Base-by-base conservation (phyloP, 1,284 basidiomycete genomes). In the Anthracocystis panici-leucophaei region DNA sequence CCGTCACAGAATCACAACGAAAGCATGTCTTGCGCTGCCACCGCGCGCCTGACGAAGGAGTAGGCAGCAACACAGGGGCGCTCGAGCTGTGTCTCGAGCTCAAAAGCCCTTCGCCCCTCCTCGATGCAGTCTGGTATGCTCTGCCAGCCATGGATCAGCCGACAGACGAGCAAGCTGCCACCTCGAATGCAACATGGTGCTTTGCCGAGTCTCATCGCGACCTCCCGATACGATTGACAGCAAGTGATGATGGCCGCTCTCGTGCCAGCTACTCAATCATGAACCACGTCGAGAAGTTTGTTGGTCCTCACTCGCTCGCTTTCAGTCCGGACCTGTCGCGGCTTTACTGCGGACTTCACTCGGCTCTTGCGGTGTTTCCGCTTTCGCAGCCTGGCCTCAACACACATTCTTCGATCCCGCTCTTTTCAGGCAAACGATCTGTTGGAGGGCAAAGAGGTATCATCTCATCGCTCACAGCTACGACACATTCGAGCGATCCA, bases 281-380 rank as follows among this genome's bases (percentile, higher is more conserved):
- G 74, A 72, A 82, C 25, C 80, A 82, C 55, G 66, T 77, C 49
- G 80, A 82, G 53, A 64, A 68, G 20, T 82, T 77, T 45, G 60
- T 79, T 20, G 78, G 69, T 16, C 78, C 80, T 25, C 71, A 77
- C 27, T 62, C 72, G 23, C 55, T 82, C 20, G 74, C 63, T 3
- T 77, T 82, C 58, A 78, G 74, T 48, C 62, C 70, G 3, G 74
- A 79, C 23, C 68, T 78, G n/a, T 67, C 60, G 18, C 75, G 77
- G 0, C 57, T 82, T 42, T 80, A 80, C 55, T 73, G 74, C 45
- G 80, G 77, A 3, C 66, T 77, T 10, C 48, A 54, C 6, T 70
- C 68, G 3, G 20, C 40, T 8, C 51, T 82, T 12, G 63, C 68
- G 6, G 64, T 75, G 16, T 62, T 79, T n/a, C 67, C 67, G 3